Evolutionary conservation across 2,329 filamentous ascomycete species (phyloP).

Genomic region (Neonectria hederae): DNA sequence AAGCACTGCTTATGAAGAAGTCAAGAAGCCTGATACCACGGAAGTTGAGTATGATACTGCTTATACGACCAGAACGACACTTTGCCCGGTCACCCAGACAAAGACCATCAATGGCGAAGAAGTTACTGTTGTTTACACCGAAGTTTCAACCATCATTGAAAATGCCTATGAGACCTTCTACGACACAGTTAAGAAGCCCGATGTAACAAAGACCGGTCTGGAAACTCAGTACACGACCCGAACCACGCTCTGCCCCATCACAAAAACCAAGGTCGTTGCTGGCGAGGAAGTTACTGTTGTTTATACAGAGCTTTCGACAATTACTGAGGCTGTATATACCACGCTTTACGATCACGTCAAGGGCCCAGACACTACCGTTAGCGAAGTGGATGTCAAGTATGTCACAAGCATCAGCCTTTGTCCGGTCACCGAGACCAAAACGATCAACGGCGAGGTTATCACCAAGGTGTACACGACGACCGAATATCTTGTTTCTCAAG

Average conservation of each 20-base stretch:
- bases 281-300: slow-evolving; percentile 53
- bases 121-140: slow-evolving; percentile 31
- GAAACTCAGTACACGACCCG: slow-evolving; percentile 55
- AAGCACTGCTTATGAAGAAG: slow-evolving; percentile 25
- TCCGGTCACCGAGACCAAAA: slow-evolving; percentile 40
- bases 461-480: slow-evolving; percentile 49
- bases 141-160: no score
- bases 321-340: slow-evolving; percentile 42
- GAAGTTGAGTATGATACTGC: slow-evolving; percentile 46
- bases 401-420: slow-evolving; percentile 53
- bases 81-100: slow-evolving; percentile 54
- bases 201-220: no score
- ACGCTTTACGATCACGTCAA: slow-evolving; percentile 49
- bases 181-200: no score
- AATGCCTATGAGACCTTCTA: no score
- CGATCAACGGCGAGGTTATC: slow-evolving; percentile 50
- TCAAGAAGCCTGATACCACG: slow-evolving; percentile 48
- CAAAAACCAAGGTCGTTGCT: slow-evolving; percentile 48
- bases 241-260: slow-evolving; percentile 51
- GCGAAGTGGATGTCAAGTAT: slow-evolving; percentile 47
- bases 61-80: slow-evolving; percentile 54
- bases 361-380: slow-evolving; percentile 50
- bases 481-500: slow-evolving; percentile 45
- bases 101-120: slow-evolving; percentile 40
- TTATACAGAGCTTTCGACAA: slow-evolving; percentile 37